Percentiles rank a stretch among this genome's conserved stretches.
Conservation (phyloP, 495 filamentous ascomycete genomes). For the Bathelium albidoporum region DNA sequence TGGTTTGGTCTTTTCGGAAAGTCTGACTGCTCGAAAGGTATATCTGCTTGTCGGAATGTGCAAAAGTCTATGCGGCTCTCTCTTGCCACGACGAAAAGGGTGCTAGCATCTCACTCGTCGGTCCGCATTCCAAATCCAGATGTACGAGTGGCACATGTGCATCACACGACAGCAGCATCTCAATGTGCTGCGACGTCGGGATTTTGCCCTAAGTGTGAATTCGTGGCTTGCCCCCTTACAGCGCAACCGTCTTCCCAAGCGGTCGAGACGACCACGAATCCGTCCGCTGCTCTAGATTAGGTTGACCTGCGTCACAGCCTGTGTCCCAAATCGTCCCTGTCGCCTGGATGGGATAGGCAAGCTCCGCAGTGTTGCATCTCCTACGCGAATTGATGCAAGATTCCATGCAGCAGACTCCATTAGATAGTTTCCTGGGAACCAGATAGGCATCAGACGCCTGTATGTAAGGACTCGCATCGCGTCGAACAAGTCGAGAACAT, state of each 20-base stretch:
- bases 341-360: background rate
- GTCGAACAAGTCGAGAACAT: too few relatives aligned
- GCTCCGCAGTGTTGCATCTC: background rate
- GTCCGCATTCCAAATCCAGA: background rate
- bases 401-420: background rate
- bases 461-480: too few relatives aligned
- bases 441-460: background rate
- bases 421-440: background rate
- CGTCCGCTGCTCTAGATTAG: background rate
- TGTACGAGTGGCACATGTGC: background rate
- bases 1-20: background rate
- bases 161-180: background rate
- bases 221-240: background rate
- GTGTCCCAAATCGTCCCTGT: background rate
- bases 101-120: background rate
- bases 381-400: background rate
- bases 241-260: background rate
- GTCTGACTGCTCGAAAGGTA: background rate
- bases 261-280: background rate
- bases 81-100: background rate
- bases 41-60: background rate
- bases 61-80: background rate
- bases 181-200: background rate
- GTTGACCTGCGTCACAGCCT: background rate
- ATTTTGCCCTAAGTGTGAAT: background rate